Base-by-base conservation (phyloP, 768 basidiomycete genomes). In the Tricholomella constricta region DNA sequence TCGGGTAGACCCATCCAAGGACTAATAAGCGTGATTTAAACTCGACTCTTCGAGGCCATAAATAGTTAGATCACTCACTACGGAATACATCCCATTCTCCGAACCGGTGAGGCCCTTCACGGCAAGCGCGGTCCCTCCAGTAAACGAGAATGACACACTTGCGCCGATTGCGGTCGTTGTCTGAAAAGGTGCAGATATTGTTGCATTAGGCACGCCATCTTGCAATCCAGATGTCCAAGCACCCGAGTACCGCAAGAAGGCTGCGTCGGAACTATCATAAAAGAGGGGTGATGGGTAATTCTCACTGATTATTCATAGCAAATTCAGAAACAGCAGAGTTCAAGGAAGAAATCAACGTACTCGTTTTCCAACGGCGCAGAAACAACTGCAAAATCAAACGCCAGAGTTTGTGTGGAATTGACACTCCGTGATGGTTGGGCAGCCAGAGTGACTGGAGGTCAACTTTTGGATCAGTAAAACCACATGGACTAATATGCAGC, bases 171-270 rank as follows among this genome's bases (percentile, higher is more conserved):
- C 52, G 1, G 51, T 54, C 22, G 57, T 62, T 31, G 45, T 32
- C 14, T 53, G 48, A 15, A 59, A 62, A 34, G 55, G 52, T 4
- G 55, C 50, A 23, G 57, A 52, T 29, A 51, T 47, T 6, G 61
- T 59, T 12, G 55, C 48, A 45, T 59, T 59, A 6, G 58, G 61
- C n/a, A 62, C 53, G 38, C 61, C 58, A n/a, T 14, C 34, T 40
- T 56, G 53, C 15, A 31, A 52, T 43, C 19, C 47, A 14, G 12
- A 8, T 6, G 51, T 22, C 61, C 61, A 62, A 19, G 9, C 36
- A 22, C 58, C 61, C 2, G 48, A 55, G 19, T 62, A 57, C n/a
- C 34, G 7, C 1, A 62, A 51, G 10, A 32, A 36, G 32, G 47
- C 31, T 26, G 51, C 59, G 43, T 62, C 34, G 43, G 47, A 55